Evolutionary conservation across 78 protist genomes (phyloP), one percentile per base, ranked within the genome.

Genomic region (Emiliania huxleyi): DNA sequence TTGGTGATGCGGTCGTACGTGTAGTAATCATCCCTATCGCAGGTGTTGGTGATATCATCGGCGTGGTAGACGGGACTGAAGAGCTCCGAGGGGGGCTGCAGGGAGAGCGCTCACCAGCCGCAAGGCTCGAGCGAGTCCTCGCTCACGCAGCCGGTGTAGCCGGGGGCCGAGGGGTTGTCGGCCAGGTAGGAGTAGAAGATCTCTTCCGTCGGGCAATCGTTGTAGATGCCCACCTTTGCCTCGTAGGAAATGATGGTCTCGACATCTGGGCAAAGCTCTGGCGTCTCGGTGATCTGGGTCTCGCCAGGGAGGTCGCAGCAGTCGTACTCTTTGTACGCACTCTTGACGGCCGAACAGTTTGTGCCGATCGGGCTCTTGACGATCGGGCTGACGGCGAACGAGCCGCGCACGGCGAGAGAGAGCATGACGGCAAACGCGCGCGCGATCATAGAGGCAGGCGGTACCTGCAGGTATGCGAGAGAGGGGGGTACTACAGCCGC

Each of bases 81-180:
- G n/a, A n/a, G n/a, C n/a, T n/a, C n/a, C n/a, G n/a, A n/a, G n/a
- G n/a, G n/a, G n/a, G n/a, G n/a, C n/a, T n/a, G n/a, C n/a, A n/a
- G n/a, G n/a, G n/a, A n/a, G n/a, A n/a, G n/a, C n/a, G 37, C 62
- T 52, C 62, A n/a, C 81, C 81, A 71, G 37, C 85, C 85, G 85
- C 85, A 77, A 18, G 85, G 85, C 4, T 1, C 3, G 6, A 26
- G 19, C 0, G 2, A 22, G n/a, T 6, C 46, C 85, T 77, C 85
- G 46, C 33, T 0, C 35, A 77, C 44, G 46, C 85, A 77, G 85
- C 85, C 85, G 1, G 4, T 26, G 23, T 77, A 77, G 85, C 85
- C 85, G 85, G 81, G 81, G 29, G 81, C 81, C 33, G 11, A 1
- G 35, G 81, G 43, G 42, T 71, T 71, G 33, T 35, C 42, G 35